Conservation (phyloP, 2,329 filamentous ascomycete genomes). For the Rhynchosporium secalis region DNA sequence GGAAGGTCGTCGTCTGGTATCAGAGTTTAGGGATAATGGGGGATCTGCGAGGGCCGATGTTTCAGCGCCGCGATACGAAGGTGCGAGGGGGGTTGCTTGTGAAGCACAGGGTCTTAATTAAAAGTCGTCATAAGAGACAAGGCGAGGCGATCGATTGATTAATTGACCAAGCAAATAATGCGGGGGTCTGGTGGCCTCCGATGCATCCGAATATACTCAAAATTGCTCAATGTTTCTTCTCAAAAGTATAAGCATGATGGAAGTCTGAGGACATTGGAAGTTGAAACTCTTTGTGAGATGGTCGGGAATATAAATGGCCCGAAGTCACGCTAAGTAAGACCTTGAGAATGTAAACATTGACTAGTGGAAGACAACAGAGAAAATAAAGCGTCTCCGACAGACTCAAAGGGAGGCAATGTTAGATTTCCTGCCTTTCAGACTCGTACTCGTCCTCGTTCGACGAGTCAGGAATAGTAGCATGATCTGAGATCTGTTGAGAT, state of each 20-base stretch:
- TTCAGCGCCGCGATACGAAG: constrained; percentile 13
- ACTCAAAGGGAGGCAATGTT: too few relatives aligned
- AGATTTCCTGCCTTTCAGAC: background rate
- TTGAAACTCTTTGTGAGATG: constrained; percentile 19
- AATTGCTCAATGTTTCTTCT: background rate
- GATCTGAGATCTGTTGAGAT: constrained; percentile 1
- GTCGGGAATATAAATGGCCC: constrained; percentile 20
- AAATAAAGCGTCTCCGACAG: background rate
- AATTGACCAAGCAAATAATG: constrained; percentile 15
- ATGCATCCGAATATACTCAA: constrained; percentile 1
- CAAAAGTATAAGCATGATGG: background rate
- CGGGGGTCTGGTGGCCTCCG: constrained; percentile 23
- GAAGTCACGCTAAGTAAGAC: constrained; percentile 5
- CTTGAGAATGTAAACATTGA: background rate
- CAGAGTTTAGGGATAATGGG: constrained; percentile 11
- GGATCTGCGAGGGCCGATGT: constrained; percentile 6
- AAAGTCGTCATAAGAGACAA: constrained; percentile 12
- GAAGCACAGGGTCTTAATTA: background rate
- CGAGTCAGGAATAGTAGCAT: constrained; percentile 2
- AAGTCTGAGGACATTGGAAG: background rate
- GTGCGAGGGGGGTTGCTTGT: too few relatives aligned
- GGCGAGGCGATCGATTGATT: constrained; percentile 1
- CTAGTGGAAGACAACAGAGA: constrained; percentile 2
- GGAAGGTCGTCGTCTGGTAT: background rate
- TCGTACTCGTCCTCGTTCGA: background rate